phyloP scores from a whole-genome alignment of 1,139 yeast genomes.

The Nakaseomyces sp. region DNA sequence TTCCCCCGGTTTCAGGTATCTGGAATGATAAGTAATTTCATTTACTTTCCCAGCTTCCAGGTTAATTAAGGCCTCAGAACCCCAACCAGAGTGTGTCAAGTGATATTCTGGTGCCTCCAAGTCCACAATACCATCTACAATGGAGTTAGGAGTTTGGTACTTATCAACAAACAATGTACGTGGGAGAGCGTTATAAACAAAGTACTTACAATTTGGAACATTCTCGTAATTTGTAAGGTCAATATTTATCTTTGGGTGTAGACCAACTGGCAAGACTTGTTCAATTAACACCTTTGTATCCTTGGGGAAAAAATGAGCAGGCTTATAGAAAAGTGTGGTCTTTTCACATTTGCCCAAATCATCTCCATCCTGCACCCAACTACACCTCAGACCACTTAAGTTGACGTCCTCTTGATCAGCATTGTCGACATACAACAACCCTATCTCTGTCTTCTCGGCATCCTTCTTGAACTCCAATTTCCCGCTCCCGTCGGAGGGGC shows the following conservation, averaged over 20 bases:
- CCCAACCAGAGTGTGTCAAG: constrained; percentile 32
- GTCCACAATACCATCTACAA: constrained; percentile 33
- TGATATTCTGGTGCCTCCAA: constrained; percentile 42
- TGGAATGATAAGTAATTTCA: constrained; percentile 41
- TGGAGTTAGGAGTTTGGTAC: constrained; percentile 32
- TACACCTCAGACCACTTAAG: constrained; percentile 26
- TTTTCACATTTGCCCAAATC: constrained; percentile 23
- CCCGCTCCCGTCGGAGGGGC: constrained; percentile 8
- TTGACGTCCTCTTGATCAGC: constrained; percentile 20
- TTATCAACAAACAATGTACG: constrained; percentile 32
- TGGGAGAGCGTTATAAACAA: constrained; percentile 27
- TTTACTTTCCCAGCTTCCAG: constrained; percentile 25
- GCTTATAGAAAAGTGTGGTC: constrained; percentile 22
- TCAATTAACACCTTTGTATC: constrained; percentile 8
- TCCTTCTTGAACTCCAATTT: constrained; percentile 6
- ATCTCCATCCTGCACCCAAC: constrained; percentile 16
- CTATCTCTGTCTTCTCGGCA: constrained; percentile 20
- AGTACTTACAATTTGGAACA: constrained; percentile 29
- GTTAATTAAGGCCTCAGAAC: constrained; percentile 37
- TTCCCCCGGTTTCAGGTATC: constrained; percentile 38
- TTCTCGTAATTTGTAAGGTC: constrained; percentile 13
- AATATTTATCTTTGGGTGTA: constrained; percentile 37
- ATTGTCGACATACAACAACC: constrained; percentile 23
- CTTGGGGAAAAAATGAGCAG: constrained; percentile 13
- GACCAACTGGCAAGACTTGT: constrained; percentile 36